A percentile compares a stretch with the other conserved stretches of the same genome.
These are phyloP conservation scores for Epichloe typhina DNA, from an alignment of 2,329 filamentous ascomycete species.

Conservation along the genomic window DNA sequence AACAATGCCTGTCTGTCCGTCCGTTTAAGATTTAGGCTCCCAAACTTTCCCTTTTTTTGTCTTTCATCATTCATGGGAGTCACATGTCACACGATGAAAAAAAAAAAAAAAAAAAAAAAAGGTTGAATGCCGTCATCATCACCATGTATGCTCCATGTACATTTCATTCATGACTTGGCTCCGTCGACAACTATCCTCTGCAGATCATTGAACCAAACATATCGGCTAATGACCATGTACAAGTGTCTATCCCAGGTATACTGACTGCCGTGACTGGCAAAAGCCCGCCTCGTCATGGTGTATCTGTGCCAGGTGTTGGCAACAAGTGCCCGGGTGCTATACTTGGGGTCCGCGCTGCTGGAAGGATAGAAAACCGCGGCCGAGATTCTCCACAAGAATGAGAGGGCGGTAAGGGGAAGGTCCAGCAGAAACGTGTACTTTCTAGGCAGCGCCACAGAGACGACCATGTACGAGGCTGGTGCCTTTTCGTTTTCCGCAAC, in stretches of 20 bases:
- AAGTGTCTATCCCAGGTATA: constrained; percentile 27
- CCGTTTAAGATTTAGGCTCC: background rate
- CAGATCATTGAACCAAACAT: constrained; percentile 26
- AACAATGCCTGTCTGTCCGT: no score
- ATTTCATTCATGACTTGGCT: background rate
- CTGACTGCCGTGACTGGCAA: constrained; percentile 24
- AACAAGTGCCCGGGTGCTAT: constrained; percentile 18
- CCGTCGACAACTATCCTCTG: constrained; percentile 6
- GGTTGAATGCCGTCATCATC: background rate
- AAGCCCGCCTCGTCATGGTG: constrained; percentile 21
- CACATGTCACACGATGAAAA: background rate
- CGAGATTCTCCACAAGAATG: constrained; percentile 16
- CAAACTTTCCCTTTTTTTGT: background rate
- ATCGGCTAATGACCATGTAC: constrained; percentile 26
- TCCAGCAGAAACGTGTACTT: constrained; percentile 26
- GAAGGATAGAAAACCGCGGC: constrained; percentile 10
- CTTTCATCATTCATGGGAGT: no score
- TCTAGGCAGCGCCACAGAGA: constrained; percentile 20
- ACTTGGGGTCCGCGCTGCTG: constrained; percentile 4
- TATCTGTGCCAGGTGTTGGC: constrained; percentile 25
- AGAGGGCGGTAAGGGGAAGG: constrained; percentile 23
- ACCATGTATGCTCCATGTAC: background rate
- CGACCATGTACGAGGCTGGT: constrained; percentile 22
- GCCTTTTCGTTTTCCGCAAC: constrained; percentile 15
- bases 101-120: background rate